Conservation (phyloP, 805 yeast species). For the Candida maesae region DNA sequence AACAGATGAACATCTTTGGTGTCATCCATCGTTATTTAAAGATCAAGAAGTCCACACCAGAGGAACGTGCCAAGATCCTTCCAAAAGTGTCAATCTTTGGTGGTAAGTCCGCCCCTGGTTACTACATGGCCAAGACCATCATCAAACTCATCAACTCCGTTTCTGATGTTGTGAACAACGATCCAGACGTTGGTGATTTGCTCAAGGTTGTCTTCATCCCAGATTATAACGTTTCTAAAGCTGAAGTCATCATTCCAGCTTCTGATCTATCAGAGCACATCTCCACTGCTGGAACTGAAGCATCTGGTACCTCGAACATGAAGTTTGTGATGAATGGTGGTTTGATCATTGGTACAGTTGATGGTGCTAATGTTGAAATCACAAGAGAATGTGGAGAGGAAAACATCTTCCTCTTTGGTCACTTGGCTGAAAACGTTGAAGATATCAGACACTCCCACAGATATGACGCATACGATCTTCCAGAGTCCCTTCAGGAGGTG, state of each 20-base stretch:
- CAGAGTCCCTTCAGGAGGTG: slow-evolving; percentile 58
- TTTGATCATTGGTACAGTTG: slow-evolving; percentile 90
- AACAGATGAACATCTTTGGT: slow-evolving; percentile 88
- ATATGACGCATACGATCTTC: slow-evolving; percentile 50
- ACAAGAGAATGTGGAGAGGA: slow-evolving; percentile 93
- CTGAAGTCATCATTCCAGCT: slow-evolving; percentile 87
- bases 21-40: slow-evolving; percentile 77
- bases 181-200: slow-evolving; percentile 66
- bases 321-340: slow-evolving; percentile 94
- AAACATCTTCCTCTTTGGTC: slow-evolving; percentile 88
- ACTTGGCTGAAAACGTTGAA: slow-evolving; percentile 85
- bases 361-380: slow-evolving; percentile 95
- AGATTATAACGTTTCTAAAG: slow-evolving; percentile 91
- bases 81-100: slow-evolving; percentile 84
- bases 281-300: slow-evolving; percentile 97
- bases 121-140: slow-evolving; percentile 89
- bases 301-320: slow-evolving; percentile 95
- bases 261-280: slow-evolving; percentile 90
- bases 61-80: slow-evolving; percentile 55
- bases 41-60: slow-evolving; percentile 63
- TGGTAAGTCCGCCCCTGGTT: slow-evolving; percentile 98
- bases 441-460: slow-evolving; percentile 74
- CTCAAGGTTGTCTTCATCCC: slow-evolving; percentile 87
- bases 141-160: slow-evolving; percentile 83
- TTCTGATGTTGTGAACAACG: slow-evolving; percentile 75